phyloP scores from a whole-genome alignment of 768 basidiomycete species.

The Mycena rebaudengoi region DNA sequence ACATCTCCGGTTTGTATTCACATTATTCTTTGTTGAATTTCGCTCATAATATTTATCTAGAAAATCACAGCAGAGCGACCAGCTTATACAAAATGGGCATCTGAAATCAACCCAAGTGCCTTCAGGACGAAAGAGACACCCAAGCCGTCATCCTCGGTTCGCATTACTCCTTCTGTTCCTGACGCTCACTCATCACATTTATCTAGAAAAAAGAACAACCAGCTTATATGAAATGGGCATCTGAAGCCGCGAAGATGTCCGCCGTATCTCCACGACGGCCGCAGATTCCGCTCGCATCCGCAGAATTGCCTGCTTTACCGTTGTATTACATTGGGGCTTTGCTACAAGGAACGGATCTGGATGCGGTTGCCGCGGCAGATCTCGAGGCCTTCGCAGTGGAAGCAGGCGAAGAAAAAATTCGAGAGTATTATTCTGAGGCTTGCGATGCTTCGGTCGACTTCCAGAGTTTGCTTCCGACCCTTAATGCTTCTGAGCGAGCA shows the following conservation, averaged over 20 bases:
- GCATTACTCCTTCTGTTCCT: too few species aligned
- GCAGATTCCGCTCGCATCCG: slow-evolving; percentile 2
- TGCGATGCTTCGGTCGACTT: slow-evolving; percentile 26
- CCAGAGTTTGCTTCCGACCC: slow-evolving; percentile 9
- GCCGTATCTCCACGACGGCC: slow-evolving; percentile 7
- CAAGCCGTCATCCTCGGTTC: too few species aligned
- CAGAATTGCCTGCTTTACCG: slow-evolving; percentile 22
- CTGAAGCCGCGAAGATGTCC: slow-evolving; percentile 14
- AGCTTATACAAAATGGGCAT: background rate
- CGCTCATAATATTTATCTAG: background rate
- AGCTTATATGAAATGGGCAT: slow-evolving; percentile 22
- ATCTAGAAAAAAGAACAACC: background rate
- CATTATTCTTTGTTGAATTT: background rate
- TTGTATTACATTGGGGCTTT: slow-evolving; percentile 25
- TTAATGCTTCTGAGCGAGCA: slow-evolving; percentile 11
- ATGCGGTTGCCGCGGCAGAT: slow-evolving; percentile 20
- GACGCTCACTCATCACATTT: too few species aligned
- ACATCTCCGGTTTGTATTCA: slow-evolving; percentile 19
- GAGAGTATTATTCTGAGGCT: slow-evolving; percentile 24
- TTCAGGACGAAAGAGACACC: too few species aligned
- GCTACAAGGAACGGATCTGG: slow-evolving; percentile 25
- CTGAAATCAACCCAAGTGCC: background rate
- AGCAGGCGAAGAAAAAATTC: slow-evolving; percentile 23
- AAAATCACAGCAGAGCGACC: background rate
- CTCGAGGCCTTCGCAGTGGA: slow-evolving; percentile 20